Evolutionary conservation across 768 basidiomycete genomes (phyloP).

Genomic region (Psilocybe subaeruginosa): DNA sequence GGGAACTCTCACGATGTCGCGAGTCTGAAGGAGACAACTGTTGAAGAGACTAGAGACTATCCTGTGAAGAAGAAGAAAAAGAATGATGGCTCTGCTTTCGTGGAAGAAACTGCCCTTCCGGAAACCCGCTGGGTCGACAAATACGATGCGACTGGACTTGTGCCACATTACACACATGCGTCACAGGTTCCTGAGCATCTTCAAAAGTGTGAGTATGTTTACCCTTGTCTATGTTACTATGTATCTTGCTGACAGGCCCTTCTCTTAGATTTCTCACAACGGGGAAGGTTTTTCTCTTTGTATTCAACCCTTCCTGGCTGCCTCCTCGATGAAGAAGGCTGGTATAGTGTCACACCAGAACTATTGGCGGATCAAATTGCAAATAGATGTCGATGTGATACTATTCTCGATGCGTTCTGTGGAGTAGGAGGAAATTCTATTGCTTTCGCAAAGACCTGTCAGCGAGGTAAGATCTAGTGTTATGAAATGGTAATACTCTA

Average conservation of each 20-base stretch:
- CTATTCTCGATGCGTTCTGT: slow-evolving; percentile 92
- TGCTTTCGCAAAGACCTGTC: slow-evolving; percentile 95
- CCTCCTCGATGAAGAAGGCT: slow-evolving; percentile 93
- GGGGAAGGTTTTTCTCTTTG: slow-evolving; percentile 78
- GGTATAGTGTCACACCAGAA: slow-evolving; percentile 97
- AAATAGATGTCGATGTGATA: slow-evolving; percentile 84
- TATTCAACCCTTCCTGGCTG: slow-evolving; percentile 75
- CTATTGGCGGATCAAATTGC: slow-evolving; percentile 92
- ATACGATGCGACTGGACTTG: slow-evolving; percentile 75
- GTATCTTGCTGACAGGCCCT: neutral
- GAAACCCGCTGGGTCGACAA: slow-evolving; percentile 35
- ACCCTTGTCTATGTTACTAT: neutral
- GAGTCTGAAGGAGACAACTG: neutral
- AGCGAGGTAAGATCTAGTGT: slow-evolving; percentile 66
- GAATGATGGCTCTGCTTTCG: slow-evolving; percentile 16
- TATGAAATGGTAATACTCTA: neutral
- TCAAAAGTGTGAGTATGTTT: slow-evolving; percentile 71
- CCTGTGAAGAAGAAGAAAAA: slow-evolving; percentile 41
- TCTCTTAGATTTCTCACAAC: slow-evolving; percentile 79
- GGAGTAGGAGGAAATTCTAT: slow-evolving; percentile 98
- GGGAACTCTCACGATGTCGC: neutral
- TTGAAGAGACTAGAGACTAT: slow-evolving; percentile 17
- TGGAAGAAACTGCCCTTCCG: slow-evolving; percentile 23
- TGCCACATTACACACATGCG: slow-evolving; percentile 65
- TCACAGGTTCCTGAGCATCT: slow-evolving; percentile 78